phyloP scores from a whole-genome alignment of 1,284 basidiomycete species.

The Tremellales sp. region DNA sequence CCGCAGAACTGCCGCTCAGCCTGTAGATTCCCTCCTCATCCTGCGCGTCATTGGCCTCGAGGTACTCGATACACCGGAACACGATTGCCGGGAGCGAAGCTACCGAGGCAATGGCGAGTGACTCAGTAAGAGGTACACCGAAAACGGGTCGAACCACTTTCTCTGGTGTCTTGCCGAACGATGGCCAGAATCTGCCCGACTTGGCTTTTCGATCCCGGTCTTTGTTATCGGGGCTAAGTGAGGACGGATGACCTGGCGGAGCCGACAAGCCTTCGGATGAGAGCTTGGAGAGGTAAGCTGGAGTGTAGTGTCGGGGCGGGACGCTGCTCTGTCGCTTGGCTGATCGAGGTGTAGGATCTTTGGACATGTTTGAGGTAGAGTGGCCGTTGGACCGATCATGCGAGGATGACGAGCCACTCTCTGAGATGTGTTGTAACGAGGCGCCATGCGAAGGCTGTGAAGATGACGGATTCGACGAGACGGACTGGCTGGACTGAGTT shows the following conservation, averaged over 20 bases:
- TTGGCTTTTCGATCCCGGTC: conserved; percentile 84
- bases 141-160: conserved; percentile 73
- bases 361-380: conserved; percentile 2
- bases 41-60: conserved; percentile 85
- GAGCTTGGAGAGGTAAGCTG: conserved; percentile 41
- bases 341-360: conserved; percentile 15
- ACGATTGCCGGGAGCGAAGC: conserved; percentile 89
- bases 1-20: conserved; percentile 83
- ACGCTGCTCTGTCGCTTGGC: conserved; percentile 35
- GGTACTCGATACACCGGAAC: conserved; percentile 86
- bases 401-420: not conserved
- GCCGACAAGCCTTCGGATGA: conserved; percentile 33
- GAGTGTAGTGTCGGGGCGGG: conserved; percentile 21
- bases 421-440: not conserved
- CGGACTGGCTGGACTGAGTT: conserved; percentile 4
- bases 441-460: not conserved
- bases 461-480: conserved; percentile 3
- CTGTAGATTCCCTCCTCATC: conserved; percentile 98
- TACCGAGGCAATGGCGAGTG: conserved; percentile 81
- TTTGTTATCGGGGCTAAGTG: conserved; percentile 20
- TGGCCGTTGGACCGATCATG: not conserved
- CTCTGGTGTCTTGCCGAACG: conserved; percentile 55
- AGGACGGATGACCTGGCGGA: conserved; percentile 17
- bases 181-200: conserved; percentile 73
- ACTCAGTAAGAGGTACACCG: conserved; percentile 80